phyloP scores from a whole-genome alignment of 768 basidiomycete species.

The Termitomyces bulborhizus region DNA sequence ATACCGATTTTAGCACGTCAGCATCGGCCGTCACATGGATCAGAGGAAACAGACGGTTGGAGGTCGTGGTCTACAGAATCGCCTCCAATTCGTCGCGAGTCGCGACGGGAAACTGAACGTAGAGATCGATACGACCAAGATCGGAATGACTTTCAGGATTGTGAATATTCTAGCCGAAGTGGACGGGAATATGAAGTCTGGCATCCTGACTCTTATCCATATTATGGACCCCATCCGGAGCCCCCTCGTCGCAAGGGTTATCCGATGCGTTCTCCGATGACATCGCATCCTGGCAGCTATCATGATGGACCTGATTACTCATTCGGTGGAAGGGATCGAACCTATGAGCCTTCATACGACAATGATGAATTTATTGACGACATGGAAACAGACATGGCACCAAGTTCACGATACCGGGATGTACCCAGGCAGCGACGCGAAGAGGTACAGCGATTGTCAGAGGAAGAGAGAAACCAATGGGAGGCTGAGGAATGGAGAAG shows the following conservation, averaged over 20 bases:
- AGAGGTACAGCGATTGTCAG: not conserved
- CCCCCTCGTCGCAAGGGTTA: slow-evolving; percentile 9
- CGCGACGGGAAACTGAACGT: slow-evolving; percentile 8
- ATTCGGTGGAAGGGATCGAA: slow-evolving; percentile 15
- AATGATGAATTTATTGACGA: slow-evolving; percentile 16
- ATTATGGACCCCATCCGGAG: slow-evolving; percentile 11
- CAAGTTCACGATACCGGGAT: slow-evolving; percentile 2
- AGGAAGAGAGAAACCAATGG: slow-evolving; percentile 7
- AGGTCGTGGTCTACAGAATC: slow-evolving; percentile 10
- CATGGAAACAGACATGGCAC: slow-evolving; percentile 7
- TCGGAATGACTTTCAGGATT: slow-evolving; percentile 6
- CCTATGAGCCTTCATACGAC: slow-evolving; percentile 12
- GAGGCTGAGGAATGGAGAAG: slow-evolving; percentile 6
- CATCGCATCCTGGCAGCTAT: slow-evolving; percentile 13
- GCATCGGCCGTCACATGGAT: slow-evolving; percentile 8
- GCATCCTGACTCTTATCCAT: slow-evolving; percentile 2
- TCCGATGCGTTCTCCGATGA: slow-evolving; percentile 11
- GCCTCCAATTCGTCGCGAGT: slow-evolving; percentile 5
- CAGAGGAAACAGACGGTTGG: slow-evolving; percentile 12
- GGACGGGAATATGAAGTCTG: slow-evolving; percentile 8
- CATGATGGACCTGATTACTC: slow-evolving; percentile 12
- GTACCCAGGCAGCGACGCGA: not conserved
- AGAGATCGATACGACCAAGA: slow-evolving; percentile 8
- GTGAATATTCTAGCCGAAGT: slow-evolving; percentile 7
- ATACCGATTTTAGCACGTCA: slow-evolving; percentile 13